Evolutionary conservation across 2,329 filamentous ascomycete genomes (phyloP), one percentile per base, ranked within the genome.

Genomic region (Pseudogymnoascus sp.): DNA sequence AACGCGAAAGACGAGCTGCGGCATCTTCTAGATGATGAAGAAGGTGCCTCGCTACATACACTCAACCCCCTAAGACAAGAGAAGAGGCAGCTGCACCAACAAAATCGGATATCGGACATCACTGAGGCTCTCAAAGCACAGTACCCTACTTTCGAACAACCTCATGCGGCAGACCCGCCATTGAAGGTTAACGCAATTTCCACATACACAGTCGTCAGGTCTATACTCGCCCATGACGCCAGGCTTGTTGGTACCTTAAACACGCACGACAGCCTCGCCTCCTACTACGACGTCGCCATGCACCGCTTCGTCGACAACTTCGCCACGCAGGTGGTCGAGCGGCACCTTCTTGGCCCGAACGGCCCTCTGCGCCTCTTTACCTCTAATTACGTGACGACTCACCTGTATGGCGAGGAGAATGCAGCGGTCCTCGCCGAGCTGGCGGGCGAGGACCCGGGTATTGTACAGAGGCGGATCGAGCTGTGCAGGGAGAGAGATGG

Each of bases 261-360:
- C 2, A 65, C 60, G 5, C 61, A 64, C 9, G 61, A 61, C 12
- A 59, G 62, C 25, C 62, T 68, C 3, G 45, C 45, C 25, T 60
- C 63, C 12, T 66, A 65, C 33, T 65, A 65, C 45, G 25, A 62
- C 14, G 39, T 67, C 14, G 65, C 62, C 35, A 45, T 63, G 52
- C 58, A 59, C 36, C 62, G 66, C 16, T 67, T 68, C 49, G 62
- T 65, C 5, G 66, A 68, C 33, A 67, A 66, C 22, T 58, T 67
- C 23, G 64, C 59, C 6, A 33, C 63, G 12, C 65, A 67, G 39
- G 65, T 66, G 6, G 60, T 67, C 11, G 65, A 67, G 30, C 61
- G 66, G 9, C 65, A 66, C 39, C 36, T 66, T 3, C 63, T 67
- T 36, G 66, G 66, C 22, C 38, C 60, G 1, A 30, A 38, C 5